Percentiles rank a stretch among this genome's conserved stretches.
Evolutionary conservation across 1,284 basidiomycete genomes (phyloP).

Genomic region (Sphaerobolus stellatus): DNA sequence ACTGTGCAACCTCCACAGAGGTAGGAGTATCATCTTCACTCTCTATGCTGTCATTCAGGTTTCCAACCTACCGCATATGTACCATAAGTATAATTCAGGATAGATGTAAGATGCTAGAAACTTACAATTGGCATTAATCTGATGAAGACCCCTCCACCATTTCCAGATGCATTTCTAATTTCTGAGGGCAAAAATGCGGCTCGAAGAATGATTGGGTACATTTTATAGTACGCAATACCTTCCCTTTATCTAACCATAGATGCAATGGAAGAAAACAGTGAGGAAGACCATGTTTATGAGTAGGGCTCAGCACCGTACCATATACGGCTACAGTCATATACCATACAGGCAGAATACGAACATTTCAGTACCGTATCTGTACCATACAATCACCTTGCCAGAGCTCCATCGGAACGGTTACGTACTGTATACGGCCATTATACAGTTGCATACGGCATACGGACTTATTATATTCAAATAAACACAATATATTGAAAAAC

Average conservation of each 20-base stretch:
- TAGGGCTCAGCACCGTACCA: too few species aligned
- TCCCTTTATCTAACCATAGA: conserved; percentile 33
- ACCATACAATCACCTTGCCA: too few species aligned
- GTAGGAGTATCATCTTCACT: conserved; percentile 13
- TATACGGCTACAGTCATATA: too few species aligned
- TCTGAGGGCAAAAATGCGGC: conserved; percentile 23
- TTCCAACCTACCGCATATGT: conserved; percentile 8
- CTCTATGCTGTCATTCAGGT: conserved; percentile 22
- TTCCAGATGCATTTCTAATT: conserved; percentile 32
- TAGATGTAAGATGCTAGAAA: conserved; percentile 1
- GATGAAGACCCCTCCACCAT: conserved; percentile 26
- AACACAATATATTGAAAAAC: too few species aligned
- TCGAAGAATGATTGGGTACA: conserved; percentile 29
- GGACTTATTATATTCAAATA: too few species aligned
- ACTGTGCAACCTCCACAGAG: conserved; percentile 22
- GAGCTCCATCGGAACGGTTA: too few species aligned
- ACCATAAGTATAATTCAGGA: background rate
- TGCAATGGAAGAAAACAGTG: conserved; percentile 29
- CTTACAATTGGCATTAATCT: conserved; percentile 24
- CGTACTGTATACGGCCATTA: too few species aligned
- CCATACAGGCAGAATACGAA: too few species aligned
- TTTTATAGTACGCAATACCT: conserved; percentile 26
- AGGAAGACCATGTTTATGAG: conserved; percentile 14
- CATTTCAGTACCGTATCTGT: too few species aligned
- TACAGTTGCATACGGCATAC: too few species aligned